A percentile compares a stretch with the other conserved stretches of the same genome.
Evolutionary conservation across 148 eudicot species (phyloP).

Genomic region (Amaranthus hypochondriacus): DNA sequence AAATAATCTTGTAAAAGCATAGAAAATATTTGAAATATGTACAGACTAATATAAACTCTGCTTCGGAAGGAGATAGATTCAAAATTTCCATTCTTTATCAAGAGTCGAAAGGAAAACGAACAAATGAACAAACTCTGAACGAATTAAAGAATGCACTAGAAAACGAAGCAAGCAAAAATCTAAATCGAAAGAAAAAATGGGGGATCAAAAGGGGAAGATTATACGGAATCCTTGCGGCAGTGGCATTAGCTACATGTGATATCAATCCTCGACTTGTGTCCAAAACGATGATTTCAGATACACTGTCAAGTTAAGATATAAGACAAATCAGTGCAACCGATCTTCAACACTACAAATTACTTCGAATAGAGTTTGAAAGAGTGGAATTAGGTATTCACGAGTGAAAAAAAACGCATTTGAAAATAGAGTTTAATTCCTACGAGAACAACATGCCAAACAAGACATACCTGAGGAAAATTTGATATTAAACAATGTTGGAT

Average conservation of each 20-base stretch:
- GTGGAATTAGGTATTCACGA: not conserved
- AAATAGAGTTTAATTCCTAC: too few relatives aligned
- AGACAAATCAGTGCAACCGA: not conserved
- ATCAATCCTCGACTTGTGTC: not conserved
- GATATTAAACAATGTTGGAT: not conserved
- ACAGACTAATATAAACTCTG: too few relatives aligned
- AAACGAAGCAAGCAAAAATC: too few relatives aligned
- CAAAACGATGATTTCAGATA: not conserved
- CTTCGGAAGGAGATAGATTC: too few relatives aligned
- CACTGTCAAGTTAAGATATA: not conserved
- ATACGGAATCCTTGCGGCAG: too few relatives aligned
- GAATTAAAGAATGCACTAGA: too few relatives aligned
- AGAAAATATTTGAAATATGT: too few relatives aligned
- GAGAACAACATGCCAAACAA: not conserved
- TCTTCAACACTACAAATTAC: not conserved
- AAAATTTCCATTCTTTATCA: not conserved
- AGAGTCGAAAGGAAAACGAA: not conserved
- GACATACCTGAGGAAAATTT: constrained; percentile 9
- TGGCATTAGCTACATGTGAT: too few relatives aligned
- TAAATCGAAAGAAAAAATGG: too few relatives aligned
- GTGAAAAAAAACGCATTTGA: too few relatives aligned
- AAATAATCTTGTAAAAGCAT: too few relatives aligned
- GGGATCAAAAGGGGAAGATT: too few relatives aligned
- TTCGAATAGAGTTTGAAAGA: not conserved
- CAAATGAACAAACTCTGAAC: not conserved